These are phyloP conservation scores for Zalaria sp. DNA, from an alignment of 2,329 filamentous ascomycete genomes.

Conservation along the genomic window DNA sequence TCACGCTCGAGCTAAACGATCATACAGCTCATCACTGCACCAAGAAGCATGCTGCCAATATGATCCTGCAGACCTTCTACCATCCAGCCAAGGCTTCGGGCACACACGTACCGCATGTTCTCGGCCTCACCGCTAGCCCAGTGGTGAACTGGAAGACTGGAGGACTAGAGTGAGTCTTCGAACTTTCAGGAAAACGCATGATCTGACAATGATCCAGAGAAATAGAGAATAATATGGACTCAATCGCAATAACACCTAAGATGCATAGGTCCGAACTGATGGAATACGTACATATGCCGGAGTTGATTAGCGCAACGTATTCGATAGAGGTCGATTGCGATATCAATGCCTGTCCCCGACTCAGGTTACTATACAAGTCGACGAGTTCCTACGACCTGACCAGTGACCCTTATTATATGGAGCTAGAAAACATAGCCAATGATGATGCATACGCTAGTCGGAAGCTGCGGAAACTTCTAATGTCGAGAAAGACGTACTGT, in stretches of 20 bases:
- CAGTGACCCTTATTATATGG: conserved; percentile 25
- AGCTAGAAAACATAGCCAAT: conserved; percentile 16
- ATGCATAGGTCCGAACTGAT: conserved; percentile 55
- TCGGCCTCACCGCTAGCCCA: conserved; percentile 73
- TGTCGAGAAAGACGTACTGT: conserved; percentile 24
- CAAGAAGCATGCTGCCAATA: conserved; percentile 47
- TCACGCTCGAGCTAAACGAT: neutral
- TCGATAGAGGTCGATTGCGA: neutral
- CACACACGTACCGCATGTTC: conserved; percentile 44
- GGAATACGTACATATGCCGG: conserved; percentile 53
- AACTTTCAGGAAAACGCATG: no score
- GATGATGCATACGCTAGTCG: conserved; percentile 6
- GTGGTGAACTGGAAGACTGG: conserved; percentile 44
- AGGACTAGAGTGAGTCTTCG: conserved; percentile 34
- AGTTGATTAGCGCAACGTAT: conserved; percentile 23
- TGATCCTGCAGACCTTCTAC: conserved; percentile 63
- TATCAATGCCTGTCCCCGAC: no score
- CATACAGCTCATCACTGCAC: conserved; percentile 58
- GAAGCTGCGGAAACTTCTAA: conserved; percentile 13
- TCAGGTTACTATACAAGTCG: no score
- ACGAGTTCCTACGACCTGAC: conserved; percentile 15
- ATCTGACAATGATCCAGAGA: conserved; percentile 14
- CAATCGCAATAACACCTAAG: conserved; percentile 55
- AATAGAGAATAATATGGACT: conserved; percentile 58
- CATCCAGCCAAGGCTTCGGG: conserved; percentile 27